phyloP scores from a whole-genome alignment of 1,284 basidiomycete species.

The Ceratobasidium papillatum region DNA sequence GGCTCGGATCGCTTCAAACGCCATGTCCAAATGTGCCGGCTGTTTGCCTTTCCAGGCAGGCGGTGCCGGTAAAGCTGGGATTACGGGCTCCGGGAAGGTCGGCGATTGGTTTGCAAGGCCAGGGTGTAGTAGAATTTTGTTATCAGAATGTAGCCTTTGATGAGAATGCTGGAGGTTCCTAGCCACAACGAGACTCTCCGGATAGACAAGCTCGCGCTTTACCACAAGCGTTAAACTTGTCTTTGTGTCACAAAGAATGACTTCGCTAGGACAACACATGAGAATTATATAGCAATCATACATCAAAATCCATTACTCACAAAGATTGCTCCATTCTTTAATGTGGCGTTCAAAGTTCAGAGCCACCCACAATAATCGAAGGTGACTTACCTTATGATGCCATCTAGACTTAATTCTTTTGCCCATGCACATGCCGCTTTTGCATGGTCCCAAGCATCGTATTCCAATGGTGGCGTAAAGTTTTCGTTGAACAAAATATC shows the following conservation, averaged over 20 bases:
- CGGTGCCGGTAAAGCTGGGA: slow-evolving; percentile 18
- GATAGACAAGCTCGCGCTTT: slow-evolving; percentile 41
- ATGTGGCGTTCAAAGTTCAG: not conserved
- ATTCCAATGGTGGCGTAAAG: slow-evolving; percentile 41
- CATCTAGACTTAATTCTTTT: slow-evolving; percentile 52
- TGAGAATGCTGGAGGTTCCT: no score
- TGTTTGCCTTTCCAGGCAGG: slow-evolving; percentile 41
- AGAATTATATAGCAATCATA: no score
- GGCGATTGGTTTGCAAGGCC: not conserved
- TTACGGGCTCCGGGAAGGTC: not conserved
- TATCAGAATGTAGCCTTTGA: no score
- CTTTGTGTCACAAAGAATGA: slow-evolving; percentile 62
- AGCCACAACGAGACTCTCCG: no score
- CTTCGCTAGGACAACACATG: slow-evolving; percentile 54
- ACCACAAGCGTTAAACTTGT: slow-evolving; percentile 55
- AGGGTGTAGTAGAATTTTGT: no score
- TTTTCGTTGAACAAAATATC: slow-evolving; percentile 56
- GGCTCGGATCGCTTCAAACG: slow-evolving; percentile 51
- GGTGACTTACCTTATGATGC: slow-evolving; percentile 53
- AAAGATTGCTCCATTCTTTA: slow-evolving; percentile 61
- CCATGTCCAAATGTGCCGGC: not conserved
- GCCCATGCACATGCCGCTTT: slow-evolving; percentile 54
- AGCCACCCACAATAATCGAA: not conserved
- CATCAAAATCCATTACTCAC: slow-evolving; percentile 50
- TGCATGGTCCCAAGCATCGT: slow-evolving; percentile 51